phyloP scores from a whole-genome alignment of 169 alveolate genomes.

The Pseudocohnilembus persalinus region DNA sequence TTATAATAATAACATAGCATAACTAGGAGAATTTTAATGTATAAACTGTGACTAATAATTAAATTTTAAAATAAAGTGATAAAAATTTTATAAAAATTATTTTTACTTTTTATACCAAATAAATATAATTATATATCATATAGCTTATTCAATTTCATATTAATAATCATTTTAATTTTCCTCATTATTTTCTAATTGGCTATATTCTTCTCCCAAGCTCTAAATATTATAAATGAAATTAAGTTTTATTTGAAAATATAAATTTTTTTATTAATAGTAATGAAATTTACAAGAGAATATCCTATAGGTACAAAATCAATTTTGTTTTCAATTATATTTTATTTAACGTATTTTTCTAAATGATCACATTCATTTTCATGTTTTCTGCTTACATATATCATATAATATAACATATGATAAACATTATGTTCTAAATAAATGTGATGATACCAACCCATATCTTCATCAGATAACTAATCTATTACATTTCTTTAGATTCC shows the following conservation, averaged over 20 bases:
- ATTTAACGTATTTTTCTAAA: conserved; percentile 40
- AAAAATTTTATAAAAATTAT: no score
- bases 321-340: conserved; percentile 10
- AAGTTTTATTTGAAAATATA: background rate
- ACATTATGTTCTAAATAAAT: conserved; percentile 44
- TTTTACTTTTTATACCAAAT: no score
- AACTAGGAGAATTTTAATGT: no score
- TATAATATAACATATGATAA: conserved; percentile 40
- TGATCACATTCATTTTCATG: conserved; percentile 42
- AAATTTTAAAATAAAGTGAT: no score
- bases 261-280: no score
- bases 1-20: no score
- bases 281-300: background rate
- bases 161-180: background rate
- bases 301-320: conserved; percentile 38
- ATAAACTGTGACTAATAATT: background rate
- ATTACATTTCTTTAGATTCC: background rate
- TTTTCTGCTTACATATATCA: conserved; percentile 33
- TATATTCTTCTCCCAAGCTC: background rate
- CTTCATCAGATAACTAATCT: conserved; percentile 5
- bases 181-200: background rate
- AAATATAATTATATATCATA: no score
- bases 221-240: no score
- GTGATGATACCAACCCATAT: conserved; percentile 44
- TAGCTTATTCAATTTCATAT: background rate